A percentile compares a stretch with the other conserved stretches of the same genome.
Evolutionary conservation across 345 rosid species (phyloP).

Genomic region (Boechera divaricarpa): DNA sequence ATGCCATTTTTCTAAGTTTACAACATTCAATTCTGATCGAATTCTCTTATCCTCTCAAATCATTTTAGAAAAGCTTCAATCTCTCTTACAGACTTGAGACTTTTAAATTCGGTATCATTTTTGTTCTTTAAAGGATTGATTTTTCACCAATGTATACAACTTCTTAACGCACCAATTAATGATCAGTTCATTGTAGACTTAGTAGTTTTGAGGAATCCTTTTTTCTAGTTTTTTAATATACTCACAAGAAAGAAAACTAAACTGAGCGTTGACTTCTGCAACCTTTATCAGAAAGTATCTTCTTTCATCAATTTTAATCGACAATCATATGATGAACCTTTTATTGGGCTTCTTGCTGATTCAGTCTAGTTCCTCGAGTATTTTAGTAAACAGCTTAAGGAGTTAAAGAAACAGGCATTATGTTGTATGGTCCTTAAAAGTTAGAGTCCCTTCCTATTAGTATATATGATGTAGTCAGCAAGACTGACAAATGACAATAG

Average conservation of each 20-base stretch:
- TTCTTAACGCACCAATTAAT: too few relatives aligned
- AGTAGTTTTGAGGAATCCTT: too few relatives aligned
- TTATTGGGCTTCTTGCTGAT: neutral
- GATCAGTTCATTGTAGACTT: too few relatives aligned
- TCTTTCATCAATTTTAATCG: too few relatives aligned
- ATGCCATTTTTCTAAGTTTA: neutral
- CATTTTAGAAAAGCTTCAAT: neutral
- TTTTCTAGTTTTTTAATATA: too few relatives aligned
- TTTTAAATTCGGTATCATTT: too few relatives aligned
- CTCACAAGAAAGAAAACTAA: too few relatives aligned
- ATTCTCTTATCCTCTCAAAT: neutral
- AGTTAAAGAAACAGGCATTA: neutral
- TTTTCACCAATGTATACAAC: too few relatives aligned
- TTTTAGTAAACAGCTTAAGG: slow-evolving; percentile 2
- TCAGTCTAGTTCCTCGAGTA: neutral
- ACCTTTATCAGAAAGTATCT: too few relatives aligned
- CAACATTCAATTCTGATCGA: neutral
- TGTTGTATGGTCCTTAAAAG: neutral
- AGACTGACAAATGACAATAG: neutral
- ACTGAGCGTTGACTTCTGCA: too few relatives aligned
- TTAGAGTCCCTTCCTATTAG: neutral
- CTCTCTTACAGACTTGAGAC: neutral
- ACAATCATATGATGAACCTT: neutral
- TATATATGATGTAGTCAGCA: slow-evolving; percentile 10
- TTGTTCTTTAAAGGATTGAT: too few relatives aligned